These are phyloP conservation scores for Flaveria ramosissima DNA, from an alignment of 129 eudicot species.

Conservation along the genomic window DNA sequence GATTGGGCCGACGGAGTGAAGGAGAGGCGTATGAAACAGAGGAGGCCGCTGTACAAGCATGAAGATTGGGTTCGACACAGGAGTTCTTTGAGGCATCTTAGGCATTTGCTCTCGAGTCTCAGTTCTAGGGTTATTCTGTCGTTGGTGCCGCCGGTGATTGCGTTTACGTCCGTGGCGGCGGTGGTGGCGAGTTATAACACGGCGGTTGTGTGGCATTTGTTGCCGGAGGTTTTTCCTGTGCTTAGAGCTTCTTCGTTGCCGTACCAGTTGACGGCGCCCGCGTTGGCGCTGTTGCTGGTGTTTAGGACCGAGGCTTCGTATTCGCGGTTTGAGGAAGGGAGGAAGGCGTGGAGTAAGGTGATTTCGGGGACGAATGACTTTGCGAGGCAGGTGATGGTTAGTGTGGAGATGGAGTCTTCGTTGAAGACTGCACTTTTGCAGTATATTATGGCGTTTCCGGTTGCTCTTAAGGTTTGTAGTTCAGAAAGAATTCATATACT, in stretches of 20 bases:
- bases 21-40: constrained; percentile 70
- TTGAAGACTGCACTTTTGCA: constrained; percentile 73
- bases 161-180: constrained; percentile 75
- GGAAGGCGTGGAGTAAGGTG: constrained; percentile 92
- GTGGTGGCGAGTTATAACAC: constrained; percentile 77
- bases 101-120: constrained; percentile 68
- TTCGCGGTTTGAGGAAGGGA: constrained; percentile 92
- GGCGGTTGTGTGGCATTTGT: constrained; percentile 61
- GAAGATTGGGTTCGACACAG: constrained; percentile 78
- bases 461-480: constrained; percentile 79
- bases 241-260: constrained; percentile 84
- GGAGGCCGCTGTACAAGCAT: constrained; percentile 56
- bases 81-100: constrained; percentile 74
- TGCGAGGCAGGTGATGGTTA: constrained; percentile 79
- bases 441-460: constrained; percentile 86
- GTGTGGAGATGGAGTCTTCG: constrained; percentile 53
- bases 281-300: constrained; percentile 86
- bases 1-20: constrained; percentile 79
- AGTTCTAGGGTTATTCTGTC: constrained; percentile 81
- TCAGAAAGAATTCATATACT: no score
- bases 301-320: constrained; percentile 96
- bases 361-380: constrained; percentile 78
- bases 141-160: constrained; percentile 81
- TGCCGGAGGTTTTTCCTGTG: constrained; percentile 78
- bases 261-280: constrained; percentile 93